A percentile compares a stretch with the other conserved stretches of the same genome.
Evolutionary conservation across 306 rosid species (phyloP).

Genomic region (Gillenia trifoliata): DNA sequence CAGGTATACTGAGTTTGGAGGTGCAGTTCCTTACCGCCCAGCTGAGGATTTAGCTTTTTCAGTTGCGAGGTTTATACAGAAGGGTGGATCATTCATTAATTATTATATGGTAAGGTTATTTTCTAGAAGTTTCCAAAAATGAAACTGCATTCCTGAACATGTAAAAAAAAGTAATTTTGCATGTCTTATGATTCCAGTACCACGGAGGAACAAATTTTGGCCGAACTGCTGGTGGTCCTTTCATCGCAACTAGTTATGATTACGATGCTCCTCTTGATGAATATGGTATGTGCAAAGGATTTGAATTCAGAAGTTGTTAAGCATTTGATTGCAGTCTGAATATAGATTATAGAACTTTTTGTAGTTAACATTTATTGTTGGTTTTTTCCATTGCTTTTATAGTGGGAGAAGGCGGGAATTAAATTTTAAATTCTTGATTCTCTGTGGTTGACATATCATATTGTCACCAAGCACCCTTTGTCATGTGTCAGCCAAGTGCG

Average conservation of each 20-base stretch:
- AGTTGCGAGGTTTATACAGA: slow-evolving; percentile 90
- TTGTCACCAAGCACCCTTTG: not conserved
- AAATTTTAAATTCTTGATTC: not conserved
- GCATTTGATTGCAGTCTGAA: not conserved
- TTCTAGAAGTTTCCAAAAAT: slow-evolving; percentile 2
- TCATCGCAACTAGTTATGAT: slow-evolving; percentile 93
- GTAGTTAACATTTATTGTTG: not conserved
- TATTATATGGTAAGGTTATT: slow-evolving; percentile 76
- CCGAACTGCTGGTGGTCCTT: slow-evolving; percentile 98
- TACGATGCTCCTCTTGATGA: slow-evolving; percentile 98
- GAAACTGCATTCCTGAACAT: slow-evolving; percentile 1
- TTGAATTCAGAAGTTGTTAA: not conserved
- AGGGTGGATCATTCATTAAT: slow-evolving; percentile 86
- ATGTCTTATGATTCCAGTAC: slow-evolving; percentile 48
- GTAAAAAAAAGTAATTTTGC: slow-evolving; percentile 15
- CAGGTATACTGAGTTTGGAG: slow-evolving; percentile 96
- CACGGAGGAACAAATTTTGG: slow-evolving; percentile 99
- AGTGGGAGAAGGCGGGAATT: not conserved
- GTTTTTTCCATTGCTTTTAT: not conserved
- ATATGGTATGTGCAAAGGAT: slow-evolving; percentile 54
- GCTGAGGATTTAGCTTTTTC: slow-evolving; percentile 94
- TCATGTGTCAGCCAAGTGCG: not conserved
- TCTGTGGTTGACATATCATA: not conserved
- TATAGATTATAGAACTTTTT: slow-evolving; percentile 1
- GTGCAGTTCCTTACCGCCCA: slow-evolving; percentile 87